phyloP scores from a whole-genome alignment of 2,329 filamentous ascomycete species.

The Hymenoscyphus fraxineus region DNA sequence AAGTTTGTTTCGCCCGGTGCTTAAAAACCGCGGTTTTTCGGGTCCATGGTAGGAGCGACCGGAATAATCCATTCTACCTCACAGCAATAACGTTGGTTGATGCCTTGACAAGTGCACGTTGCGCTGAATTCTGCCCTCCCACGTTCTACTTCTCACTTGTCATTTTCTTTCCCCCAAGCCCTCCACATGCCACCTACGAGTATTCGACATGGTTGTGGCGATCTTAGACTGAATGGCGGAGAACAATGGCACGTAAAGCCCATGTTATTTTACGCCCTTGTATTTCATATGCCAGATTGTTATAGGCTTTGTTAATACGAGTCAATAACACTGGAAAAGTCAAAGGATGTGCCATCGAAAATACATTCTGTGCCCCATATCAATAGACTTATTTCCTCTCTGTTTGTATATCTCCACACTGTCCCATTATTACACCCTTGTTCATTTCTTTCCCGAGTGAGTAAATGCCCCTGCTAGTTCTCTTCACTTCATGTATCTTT shows the following conservation, averaged over 20 bases:
- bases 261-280: slow-evolving; percentile 2
- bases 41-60: background rate
- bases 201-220: background rate
- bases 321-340: background rate
- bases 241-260: slow-evolving; percentile 4
- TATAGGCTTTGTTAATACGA: background rate
- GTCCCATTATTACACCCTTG: slow-evolving; percentile 11
- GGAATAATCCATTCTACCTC: background rate
- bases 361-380: too few species aligned
- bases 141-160: background rate
- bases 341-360: background rate
- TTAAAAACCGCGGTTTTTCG: background rate
- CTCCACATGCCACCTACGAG: background rate
- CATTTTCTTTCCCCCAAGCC: background rate
- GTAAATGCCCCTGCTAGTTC: slow-evolving; percentile 5
- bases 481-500: slow-evolving; percentile 8
- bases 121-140: background rate
- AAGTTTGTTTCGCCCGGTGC: background rate
- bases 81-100: background rate
- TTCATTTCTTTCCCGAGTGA: slow-evolving; percentile 9
- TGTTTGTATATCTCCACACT: background rate
- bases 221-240: background rate
- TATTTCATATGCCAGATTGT: slow-evolving; percentile 1
- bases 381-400: background rate
- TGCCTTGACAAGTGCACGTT: background rate